Base-by-base conservation (phyloP, 2,329 filamentous ascomycete genomes). In the Xylariaceae sp. region DNA sequence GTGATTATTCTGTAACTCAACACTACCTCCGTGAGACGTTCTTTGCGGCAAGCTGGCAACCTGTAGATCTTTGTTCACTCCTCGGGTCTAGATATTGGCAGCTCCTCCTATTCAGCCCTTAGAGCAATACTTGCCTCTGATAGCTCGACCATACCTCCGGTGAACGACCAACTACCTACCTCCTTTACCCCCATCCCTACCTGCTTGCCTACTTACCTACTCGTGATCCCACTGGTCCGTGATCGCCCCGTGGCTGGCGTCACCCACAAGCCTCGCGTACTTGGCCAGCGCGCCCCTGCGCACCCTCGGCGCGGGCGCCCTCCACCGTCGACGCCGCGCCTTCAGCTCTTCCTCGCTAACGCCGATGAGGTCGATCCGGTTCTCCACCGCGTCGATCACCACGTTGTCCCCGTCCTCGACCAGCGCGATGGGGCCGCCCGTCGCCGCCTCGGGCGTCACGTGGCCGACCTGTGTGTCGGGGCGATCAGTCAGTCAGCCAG, bases 181-280 rank as follows among this genome's bases (percentile, higher is more conserved):
- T 12, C 21, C 12, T 23, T 23, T 12, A 8, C 21, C 8, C 12
- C 21, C 21, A 23, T 12, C 21, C 8, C 8, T 23, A 23, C 25
- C 25, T 15, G 13, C 25, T 7, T 15, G 13, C 25, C 25, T 15
- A 27, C 7, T 15, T 15, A 14, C 11, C 27, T 18, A 18, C 11
- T 29, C 13, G 13, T 5, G 13, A 5, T 32, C 35, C 53, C 55
- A 84, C 36, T 80, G 56, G 65, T 94, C 89, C 24, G 89, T 94
- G 61, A 94, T 83, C 7, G 88, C 88, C 5, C 90, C 90, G 51
- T 90, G 83, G 56, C 83, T 90, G 9, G 90, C 90, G 72, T 95
- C 89, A 2, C 88, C 83, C 1, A 96, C 90, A 51, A 95, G 60
- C 27, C 74, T 66, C 5, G 84, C 84, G 65, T 96, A 96, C 68